Evolutionary conservation across 2,329 filamentous ascomycete species (phyloP), one percentile per base, ranked within the genome.

Genomic region (Fusarium guadeloupense): DNA sequence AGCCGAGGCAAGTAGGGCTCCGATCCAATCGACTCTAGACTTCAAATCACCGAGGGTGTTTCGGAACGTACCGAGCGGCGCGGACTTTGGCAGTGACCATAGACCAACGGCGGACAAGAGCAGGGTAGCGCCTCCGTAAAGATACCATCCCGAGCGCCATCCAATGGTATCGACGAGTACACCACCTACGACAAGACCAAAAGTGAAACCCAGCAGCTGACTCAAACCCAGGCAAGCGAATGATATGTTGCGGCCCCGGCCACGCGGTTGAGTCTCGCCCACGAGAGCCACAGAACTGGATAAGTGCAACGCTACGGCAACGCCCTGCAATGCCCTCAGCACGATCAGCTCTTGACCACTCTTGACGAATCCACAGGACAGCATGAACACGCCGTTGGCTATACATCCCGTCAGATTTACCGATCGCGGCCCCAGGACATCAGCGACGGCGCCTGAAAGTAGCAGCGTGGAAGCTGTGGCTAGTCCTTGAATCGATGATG

Each of bases 21-120:
- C 84, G 19, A 83, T 60, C 83, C 83, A 86, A 58, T 86, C 84
- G 38, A 86, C 78, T 13, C 83, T 80, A 1, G 65, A 10, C 66
- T 54, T 3, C 33, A 19, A 23, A 65, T 64, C n/a, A 71, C 65
- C n/a, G n/a, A n/a, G n/a, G n/a, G n/a, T n/a, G 38, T 62, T 67
- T 41, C 35, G 59, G 43, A 68, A 54, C 9, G 64, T 64, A 6
- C 63, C 70, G 58, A 25, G 73, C 58, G 62, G 56, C 4, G 46
- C 54, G 7, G 66, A 61, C 28, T 59, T 62, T 2, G 77, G 77
- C 42, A 80, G 37, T 17, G 67, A 71, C 72, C 74, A 77, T 17
- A 77, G 54, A 2, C 75, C 75, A 19, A 75, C 60, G 0, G 71
- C 33, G 16, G 78, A 75, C 4, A 79, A 59, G 1, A 71, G 55